These are phyloP conservation scores for Chlorella sorokiniana DNA, from an alignment of 139 green algal genomes.

Conservation along the genomic window DNA sequence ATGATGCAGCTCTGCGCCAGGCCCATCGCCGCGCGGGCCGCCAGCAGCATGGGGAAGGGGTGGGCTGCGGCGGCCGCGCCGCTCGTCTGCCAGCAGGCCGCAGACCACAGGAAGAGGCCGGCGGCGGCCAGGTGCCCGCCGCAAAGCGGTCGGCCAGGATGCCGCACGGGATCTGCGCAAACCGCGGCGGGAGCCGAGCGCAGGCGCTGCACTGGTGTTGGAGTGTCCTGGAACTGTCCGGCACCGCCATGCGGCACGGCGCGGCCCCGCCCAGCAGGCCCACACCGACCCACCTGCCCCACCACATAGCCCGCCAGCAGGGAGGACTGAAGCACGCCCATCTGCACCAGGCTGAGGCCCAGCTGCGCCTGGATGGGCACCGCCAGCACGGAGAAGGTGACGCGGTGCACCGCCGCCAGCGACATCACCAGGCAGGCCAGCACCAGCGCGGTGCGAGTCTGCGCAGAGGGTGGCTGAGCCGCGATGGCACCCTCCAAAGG, in stretches of 20 bases:
- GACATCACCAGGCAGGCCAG: not conserved
- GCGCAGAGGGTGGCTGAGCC: too few relatives aligned
- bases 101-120: conserved; percentile 61
- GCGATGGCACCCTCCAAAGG: too few relatives aligned
- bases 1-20: conserved; percentile 65
- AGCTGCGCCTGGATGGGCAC: conserved; percentile 42
- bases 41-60: conserved; percentile 40
- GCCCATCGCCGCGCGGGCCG: conserved; percentile 52
- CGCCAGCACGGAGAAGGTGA: conserved; percentile 4
- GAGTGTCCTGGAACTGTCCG: not conserved
- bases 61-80: not conserved
- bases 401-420: not conserved
- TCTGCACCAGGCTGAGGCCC: conserved; percentile 38
- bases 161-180: conserved; percentile 49
- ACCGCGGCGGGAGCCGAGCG: not conserved
- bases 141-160: conserved; percentile 48
- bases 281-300: conserved; percentile 54
- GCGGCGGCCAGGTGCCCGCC: conserved; percentile 50
- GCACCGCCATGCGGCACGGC: not conserved
- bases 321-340: conserved; percentile 61
- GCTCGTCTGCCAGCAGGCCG: conserved; percentile 1
- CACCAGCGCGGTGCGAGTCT: not conserved
- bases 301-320: conserved; percentile 70
- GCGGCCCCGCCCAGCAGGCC: not conserved
- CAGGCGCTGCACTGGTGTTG: not conserved